Evolutionary conservation across 139 green algal genomes (phyloP), one percentile per base, ranked within the genome.

Genomic region (Auxenochlorella pyrenoidosa): DNA sequence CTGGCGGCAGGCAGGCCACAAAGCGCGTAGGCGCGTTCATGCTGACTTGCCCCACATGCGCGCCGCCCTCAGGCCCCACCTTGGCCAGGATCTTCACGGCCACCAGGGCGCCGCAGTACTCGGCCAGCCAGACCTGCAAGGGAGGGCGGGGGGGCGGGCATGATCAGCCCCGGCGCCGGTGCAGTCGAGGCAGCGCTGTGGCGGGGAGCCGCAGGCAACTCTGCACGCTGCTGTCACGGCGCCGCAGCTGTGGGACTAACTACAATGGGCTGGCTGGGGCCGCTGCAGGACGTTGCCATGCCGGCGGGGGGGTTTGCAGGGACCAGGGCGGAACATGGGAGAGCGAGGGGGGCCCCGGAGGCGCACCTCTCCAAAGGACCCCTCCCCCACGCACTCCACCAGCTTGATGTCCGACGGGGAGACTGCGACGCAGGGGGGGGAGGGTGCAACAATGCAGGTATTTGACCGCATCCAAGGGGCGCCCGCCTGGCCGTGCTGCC

Each of bases 331-430:
- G n/a, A n/a, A n/a, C n/a, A n/a, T n/a, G n/a, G n/a, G n/a, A n/a
- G n/a, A n/a, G n/a, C n/a, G n/a, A 73, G 66, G 75, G 36, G 59
- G 15, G 30, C 30, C n/a, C n/a, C n/a, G n/a, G n/a, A n/a, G 21
- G 24, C 75, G 21, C 75, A 81, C 79, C 79, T 84, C 79, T 5
- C 89, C 89, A 84, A 91, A 92, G 6, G 82, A 88, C 18, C 89
- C 89, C 65, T 92, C 87, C 2, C 89, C 89, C 0, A 92, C 85
- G 21, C 44, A 78, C 36, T 65, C 36, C 32, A 90, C 54, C 30
- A 92, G 83, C 70, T 84, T 40, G 28, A 92, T 77, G 30, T 91
- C 89, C 22, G 59, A 47, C 3, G 80, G 80, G 40, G 80, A 75
- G 8, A 85, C 80, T 85, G 63, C 79, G 38, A 32, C 2, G 3